These are phyloP conservation scores for Porcisia hertigi DNA, from an alignment of 208 protist genomes.

Conservation along the genomic window DNA sequence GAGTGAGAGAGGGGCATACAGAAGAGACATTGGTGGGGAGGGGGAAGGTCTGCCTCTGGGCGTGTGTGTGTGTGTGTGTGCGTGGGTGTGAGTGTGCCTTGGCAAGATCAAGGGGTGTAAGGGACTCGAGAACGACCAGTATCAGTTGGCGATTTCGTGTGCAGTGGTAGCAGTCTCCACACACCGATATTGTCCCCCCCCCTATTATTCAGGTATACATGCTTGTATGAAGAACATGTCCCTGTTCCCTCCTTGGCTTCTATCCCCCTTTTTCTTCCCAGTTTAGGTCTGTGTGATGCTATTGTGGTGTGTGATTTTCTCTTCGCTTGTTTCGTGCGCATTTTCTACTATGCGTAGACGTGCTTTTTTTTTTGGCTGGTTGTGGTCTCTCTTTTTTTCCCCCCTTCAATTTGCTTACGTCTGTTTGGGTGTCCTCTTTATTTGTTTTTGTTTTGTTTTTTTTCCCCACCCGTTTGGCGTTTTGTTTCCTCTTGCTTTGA, in stretches of 20 bases:
- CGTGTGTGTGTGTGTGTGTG: background rate
- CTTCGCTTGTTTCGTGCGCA: too few species aligned
- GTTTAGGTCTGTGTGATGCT: background rate
- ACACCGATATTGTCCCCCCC: too few species aligned
- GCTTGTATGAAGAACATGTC: too few species aligned
- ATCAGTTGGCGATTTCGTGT: background rate
- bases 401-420: background rate
- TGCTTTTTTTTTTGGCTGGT: conserved; percentile 1
- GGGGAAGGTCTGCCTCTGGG: background rate
- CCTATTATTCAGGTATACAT: too few species aligned
- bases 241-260: background rate
- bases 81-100: background rate
- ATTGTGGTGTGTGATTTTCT: background rate
- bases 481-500: background rate
- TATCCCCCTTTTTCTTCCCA: background rate
- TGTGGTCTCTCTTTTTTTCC: background rate
- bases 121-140: background rate
- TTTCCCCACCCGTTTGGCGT: background rate
- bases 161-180: background rate
- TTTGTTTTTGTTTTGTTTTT: background rate
- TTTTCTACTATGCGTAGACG: background rate
- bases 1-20: background rate
- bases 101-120: background rate
- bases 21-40: background rate
- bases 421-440: background rate